These are phyloP conservation scores for Scutellaria barbata DNA, from an alignment of 257 asterid genomes.

Conservation along the genomic window DNA sequence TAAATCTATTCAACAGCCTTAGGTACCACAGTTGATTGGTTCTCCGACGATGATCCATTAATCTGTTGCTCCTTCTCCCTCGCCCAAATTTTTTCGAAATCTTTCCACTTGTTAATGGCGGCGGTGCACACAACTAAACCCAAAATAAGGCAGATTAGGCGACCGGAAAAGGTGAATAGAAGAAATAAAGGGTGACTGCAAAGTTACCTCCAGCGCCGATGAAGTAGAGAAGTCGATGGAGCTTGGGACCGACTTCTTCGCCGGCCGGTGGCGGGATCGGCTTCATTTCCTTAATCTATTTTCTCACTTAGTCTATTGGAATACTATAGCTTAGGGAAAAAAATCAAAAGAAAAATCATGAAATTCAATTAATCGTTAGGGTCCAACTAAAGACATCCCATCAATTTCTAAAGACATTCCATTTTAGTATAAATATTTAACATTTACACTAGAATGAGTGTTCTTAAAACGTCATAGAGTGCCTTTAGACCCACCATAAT, in stretches of 20 bases:
- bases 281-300: no score
- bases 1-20: conserved; percentile 41
- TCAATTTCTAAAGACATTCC: no score
- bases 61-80: conserved; percentile 47
- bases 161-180: neutral
- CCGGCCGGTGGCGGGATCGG: conserved; percentile 45
- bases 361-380: no score
- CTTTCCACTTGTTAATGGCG: conserved; percentile 66
- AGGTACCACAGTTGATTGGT: conserved; percentile 42
- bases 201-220: conserved; percentile 62
- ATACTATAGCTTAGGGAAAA: no score
- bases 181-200: neutral
- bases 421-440: no score
- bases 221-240: conserved; percentile 57
- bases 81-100: conserved; percentile 44
- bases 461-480: no score
- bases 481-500: no score
- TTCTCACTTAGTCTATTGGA: no score
- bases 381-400: no score
- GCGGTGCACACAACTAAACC: conserved; percentile 60
- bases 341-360: no score
- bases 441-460: no score
- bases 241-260: conserved; percentile 58
- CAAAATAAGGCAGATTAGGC: neutral
- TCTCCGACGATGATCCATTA: conserved; percentile 39